Conservation (phyloP, 163 green algal genomes). For the Volvox carteri region DNA sequence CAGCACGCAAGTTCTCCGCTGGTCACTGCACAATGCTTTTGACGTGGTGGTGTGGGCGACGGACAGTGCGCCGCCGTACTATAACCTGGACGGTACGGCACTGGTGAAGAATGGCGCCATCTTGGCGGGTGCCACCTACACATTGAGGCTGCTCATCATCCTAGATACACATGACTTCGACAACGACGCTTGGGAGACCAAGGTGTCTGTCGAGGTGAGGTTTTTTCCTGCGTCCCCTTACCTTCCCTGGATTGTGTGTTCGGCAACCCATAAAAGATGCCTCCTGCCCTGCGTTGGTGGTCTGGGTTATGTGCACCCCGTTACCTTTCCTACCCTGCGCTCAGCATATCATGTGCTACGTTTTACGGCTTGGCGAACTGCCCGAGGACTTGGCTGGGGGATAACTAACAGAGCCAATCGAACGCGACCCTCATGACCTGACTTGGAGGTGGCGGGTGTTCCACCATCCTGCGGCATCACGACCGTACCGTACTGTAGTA, state of each 20-base stretch:
- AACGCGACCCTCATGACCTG: neutral
- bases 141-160: neutral
- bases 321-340: too few species aligned
- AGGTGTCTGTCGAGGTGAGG: constrained; percentile 1
- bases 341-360: too few species aligned
- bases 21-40: neutral
- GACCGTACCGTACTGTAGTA: neutral
- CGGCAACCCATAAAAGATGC: neutral
- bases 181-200: constrained; percentile 28
- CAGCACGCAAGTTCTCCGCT: neutral
- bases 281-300: neutral
- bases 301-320: neutral
- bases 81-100: neutral
- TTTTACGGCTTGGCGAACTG: neutral
- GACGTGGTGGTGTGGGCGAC: neutral
- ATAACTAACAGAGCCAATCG: neutral
- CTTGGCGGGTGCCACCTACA: neutral
- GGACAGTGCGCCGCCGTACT: neutral
- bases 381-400: neutral
- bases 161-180: constrained; percentile 4
- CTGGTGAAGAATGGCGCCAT: neutral
- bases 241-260: neutral
- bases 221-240: neutral
- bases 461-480: neutral
- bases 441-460: neutral